A percentile compares a stretch with the other conserved stretches of the same genome.
Evolutionary conservation across 2,329 filamentous ascomycete species (phyloP).

Genomic region (Trichoderma gracile): DNA sequence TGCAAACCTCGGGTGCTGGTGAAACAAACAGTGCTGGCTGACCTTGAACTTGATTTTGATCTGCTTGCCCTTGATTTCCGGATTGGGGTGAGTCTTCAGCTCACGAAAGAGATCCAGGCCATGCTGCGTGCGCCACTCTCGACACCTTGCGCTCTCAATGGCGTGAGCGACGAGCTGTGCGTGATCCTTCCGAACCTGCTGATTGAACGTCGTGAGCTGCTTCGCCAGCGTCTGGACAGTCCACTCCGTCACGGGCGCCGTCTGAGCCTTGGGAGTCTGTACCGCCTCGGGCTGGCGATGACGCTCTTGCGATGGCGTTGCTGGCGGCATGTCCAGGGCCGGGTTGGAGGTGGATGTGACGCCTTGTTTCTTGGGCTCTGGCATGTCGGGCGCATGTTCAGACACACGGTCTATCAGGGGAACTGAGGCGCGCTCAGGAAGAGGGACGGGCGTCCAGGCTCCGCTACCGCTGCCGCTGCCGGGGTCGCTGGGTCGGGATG

Average conservation of each 20-base stretch:
- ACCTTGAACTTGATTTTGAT: conserved; percentile 57
- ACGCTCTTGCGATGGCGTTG: conserved; percentile 4
- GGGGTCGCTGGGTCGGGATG: conserved; percentile 1
- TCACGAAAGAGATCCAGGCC: conserved; percentile 52
- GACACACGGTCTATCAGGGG: conserved; percentile 19
- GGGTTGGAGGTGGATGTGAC: conserved; percentile 22
- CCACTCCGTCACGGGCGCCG: conserved; percentile 40
- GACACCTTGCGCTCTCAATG: conserved; percentile 47
- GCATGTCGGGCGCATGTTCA: conserved; percentile 32
- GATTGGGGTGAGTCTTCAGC: conserved; percentile 41
- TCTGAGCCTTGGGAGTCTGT: conserved; percentile 30
- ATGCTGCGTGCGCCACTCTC: conserved; percentile 43
- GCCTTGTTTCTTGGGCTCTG: conserved; percentile 32
- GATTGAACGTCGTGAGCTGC: conserved; percentile 43
- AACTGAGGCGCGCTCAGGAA: conserved; percentile 25
- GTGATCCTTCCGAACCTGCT: conserved; percentile 49
- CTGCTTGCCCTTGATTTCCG: conserved; percentile 41
- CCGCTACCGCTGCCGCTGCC: not conserved
- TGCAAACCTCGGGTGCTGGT: not conserved
- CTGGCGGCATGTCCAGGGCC: conserved; percentile 5
- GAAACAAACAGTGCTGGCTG: conserved; percentile 24
- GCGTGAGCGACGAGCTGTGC: conserved; percentile 48
- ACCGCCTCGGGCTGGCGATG: conserved; percentile 7
- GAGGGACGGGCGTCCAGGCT: not conserved
- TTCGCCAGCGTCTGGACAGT: conserved; percentile 47